Conservation (phyloP, 768 basidiomycete species). For the Hericium rajendrae region DNA sequence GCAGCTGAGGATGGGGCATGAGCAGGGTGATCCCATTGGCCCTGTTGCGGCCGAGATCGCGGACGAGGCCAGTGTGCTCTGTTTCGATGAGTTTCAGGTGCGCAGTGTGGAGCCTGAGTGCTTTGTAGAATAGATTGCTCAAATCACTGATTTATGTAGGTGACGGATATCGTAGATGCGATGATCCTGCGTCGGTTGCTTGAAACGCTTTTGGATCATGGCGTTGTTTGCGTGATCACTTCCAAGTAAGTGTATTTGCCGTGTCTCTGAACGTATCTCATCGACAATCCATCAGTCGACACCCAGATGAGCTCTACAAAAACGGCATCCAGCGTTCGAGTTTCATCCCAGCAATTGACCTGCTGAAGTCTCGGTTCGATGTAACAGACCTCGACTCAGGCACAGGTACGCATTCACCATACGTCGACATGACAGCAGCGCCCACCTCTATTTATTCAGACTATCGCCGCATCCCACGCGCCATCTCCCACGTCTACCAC, state of each 20-base stretch:
- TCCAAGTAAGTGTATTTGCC: conserved; percentile 68
- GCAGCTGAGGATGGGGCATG: conserved; percentile 32
- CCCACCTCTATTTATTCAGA: conserved; percentile 35
- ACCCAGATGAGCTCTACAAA: conserved; percentile 96
- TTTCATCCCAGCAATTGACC: conserved; percentile 90
- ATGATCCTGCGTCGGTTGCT: conserved; percentile 93
- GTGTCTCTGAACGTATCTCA: not conserved
- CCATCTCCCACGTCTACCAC: conserved; percentile 91
- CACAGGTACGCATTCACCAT: conserved; percentile 47
- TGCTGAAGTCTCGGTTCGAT: conserved; percentile 79
- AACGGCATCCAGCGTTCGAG: conserved; percentile 95
- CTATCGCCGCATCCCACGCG: conserved; percentile 88
- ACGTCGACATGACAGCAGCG: not conserved
- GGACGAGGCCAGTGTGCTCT: conserved; percentile 72
- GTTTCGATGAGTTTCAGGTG: conserved; percentile 98
- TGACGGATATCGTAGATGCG: conserved; percentile 95
- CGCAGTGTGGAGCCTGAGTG: conserved; percentile 19
- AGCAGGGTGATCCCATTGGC: conserved; percentile 73
- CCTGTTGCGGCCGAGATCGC: conserved; percentile 86
- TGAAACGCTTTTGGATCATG: conserved; percentile 77
- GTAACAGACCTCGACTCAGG: conserved; percentile 94
- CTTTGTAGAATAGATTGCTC: not conserved
- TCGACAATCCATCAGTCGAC: conserved; percentile 50
- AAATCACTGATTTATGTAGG: conserved; percentile 37
- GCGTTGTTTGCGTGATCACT: conserved; percentile 92